Evolutionary conservation across 2,329 filamentous ascomycete species (phyloP).

Genomic region (Colletotrichum liriopes): DNA sequence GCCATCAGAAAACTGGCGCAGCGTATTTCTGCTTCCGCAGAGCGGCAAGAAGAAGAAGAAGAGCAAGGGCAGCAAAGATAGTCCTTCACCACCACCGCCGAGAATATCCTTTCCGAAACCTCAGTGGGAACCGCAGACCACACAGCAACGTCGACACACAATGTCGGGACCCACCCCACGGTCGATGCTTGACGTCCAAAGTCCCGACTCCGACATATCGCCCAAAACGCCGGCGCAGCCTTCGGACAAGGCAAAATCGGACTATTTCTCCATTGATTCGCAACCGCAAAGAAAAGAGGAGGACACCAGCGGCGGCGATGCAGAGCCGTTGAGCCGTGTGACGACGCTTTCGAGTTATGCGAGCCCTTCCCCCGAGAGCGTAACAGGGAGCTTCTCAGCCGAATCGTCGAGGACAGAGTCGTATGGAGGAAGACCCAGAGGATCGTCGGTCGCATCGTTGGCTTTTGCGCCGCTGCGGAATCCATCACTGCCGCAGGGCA

Average conservation of each 20-base stretch:
- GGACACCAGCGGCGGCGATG: slow-evolving; percentile 2
- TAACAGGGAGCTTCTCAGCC: slow-evolving; percentile 26
- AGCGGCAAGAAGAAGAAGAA: slow-evolving; percentile 41
- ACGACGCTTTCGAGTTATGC: slow-evolving; percentile 36
- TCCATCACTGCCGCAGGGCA: slow-evolving; percentile 64
- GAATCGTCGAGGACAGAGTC: slow-evolving; percentile 29
- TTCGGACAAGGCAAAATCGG: slow-evolving; percentile 45
- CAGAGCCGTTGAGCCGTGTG: slow-evolving; percentile 25
- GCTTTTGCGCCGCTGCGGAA: slow-evolving; percentile 62
- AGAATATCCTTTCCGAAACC: slow-evolving; percentile 20
- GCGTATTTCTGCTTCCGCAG: slow-evolving; percentile 38
- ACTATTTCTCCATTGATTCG: slow-evolving; percentile 47
- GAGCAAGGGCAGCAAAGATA: slow-evolving; percentile 25
- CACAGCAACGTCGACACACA: slow-evolving; percentile 30
- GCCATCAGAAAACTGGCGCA: slow-evolving; percentile 39
- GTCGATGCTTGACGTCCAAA: slow-evolving; percentile 50
- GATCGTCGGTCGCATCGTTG: slow-evolving; percentile 65
- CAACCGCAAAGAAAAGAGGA: slow-evolving; percentile 27
- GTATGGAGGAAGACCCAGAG: slow-evolving; percentile 45
- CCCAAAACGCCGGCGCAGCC: slow-evolving; percentile 53
- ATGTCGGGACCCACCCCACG: slow-evolving; percentile 41
- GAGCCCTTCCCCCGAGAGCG: slow-evolving; percentile 34
- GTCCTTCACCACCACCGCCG: slow-evolving; percentile 18
- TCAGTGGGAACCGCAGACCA: slow-evolving; percentile 10
- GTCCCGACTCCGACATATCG: slow-evolving; percentile 61